These are phyloP conservation scores for Penicillium sp. DNA, from an alignment of 2,329 filamentous ascomycete species.

Conservation along the genomic window DNA sequence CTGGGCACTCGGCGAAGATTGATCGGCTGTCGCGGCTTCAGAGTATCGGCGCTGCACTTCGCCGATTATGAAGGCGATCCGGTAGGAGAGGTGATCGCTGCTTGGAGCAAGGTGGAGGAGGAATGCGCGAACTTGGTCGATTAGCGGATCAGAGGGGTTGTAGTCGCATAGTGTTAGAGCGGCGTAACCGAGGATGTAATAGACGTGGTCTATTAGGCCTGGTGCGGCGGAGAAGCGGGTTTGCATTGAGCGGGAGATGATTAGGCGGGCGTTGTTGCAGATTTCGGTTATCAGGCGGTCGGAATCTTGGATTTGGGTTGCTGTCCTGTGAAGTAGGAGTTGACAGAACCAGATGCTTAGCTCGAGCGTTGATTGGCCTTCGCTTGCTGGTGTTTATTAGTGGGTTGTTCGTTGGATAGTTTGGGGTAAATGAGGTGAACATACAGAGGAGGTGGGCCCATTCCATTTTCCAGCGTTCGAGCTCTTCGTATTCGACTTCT, in stretches of 20 bases:
- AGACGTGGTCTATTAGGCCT: constrained; percentile 32
- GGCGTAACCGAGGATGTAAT: constrained; percentile 36
- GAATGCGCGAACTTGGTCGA: constrained; percentile 34
- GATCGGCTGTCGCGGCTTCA: constrained; percentile 17
- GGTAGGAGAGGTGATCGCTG: constrained; percentile 35
- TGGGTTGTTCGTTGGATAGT: neutral
- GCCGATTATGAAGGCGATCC: constrained; percentile 32
- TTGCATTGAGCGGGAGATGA: constrained; percentile 31
- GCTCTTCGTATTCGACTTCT: constrained; percentile 33
- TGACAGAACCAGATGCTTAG: constrained; percentile 38
- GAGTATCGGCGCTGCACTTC: constrained; percentile 33
- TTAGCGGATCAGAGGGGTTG: constrained; percentile 32
- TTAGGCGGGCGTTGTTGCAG: constrained; percentile 31
- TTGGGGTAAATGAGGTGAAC: neutral
- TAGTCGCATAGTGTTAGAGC: constrained; percentile 38
- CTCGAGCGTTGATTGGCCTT: constrained; percentile 32
- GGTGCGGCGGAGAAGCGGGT: constrained; percentile 33
- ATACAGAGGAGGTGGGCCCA: constrained; percentile 35
- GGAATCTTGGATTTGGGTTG: constrained; percentile 27
- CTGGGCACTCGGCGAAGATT: constrained; percentile 20
- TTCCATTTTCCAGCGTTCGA: constrained; percentile 36
- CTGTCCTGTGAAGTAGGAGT: constrained; percentile 35
- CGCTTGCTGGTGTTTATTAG: constrained; percentile 22
- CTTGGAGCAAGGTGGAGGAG: constrained; percentile 34
- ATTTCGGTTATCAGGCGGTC: constrained; percentile 30